Evolutionary conservation across 805 yeast genomes (phyloP).

Genomic region (Sugiyamaella americana): DNA sequence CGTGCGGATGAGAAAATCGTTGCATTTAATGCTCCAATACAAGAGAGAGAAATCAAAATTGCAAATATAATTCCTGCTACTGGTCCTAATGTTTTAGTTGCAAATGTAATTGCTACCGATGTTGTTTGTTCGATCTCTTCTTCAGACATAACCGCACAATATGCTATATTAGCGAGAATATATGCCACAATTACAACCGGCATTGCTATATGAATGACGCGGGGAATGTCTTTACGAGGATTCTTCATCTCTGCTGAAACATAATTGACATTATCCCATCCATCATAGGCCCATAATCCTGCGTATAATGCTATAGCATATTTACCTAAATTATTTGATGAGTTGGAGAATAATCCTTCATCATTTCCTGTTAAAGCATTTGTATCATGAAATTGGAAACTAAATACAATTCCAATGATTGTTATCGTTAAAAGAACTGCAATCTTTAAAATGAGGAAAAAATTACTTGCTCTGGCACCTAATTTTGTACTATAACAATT

Average conservation of each 20-base stretch:
- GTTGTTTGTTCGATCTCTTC: constrained; percentile 38
- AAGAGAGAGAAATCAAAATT: constrained; percentile 33
- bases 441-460: constrained; percentile 33
- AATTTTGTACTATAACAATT: constrained; percentile 28
- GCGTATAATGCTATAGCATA: constrained; percentile 36
- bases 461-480: constrained; percentile 31
- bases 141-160: constrained; percentile 67
- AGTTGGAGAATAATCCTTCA: constrained; percentile 25
- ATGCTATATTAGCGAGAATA: constrained; percentile 33
- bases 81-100: constrained; percentile 26
- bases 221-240: constrained; percentile 33
- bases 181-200: constrained; percentile 35
- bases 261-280: constrained; percentile 41
- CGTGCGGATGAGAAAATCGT: constrained; percentile 33
- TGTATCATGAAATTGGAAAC: constrained; percentile 17
- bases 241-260: constrained; percentile 38
- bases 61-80: constrained; percentile 30
- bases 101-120: constrained; percentile 34
- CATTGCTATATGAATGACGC: constrained; percentile 37
- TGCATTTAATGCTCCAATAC: constrained; percentile 39
- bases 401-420: constrained; percentile 27
- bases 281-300: constrained; percentile 41
- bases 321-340: constrained; percentile 26
- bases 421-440: constrained; percentile 28
- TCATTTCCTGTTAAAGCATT: constrained; percentile 20